Evolutionary conservation across 768 basidiomycete genomes (phyloP), one percentile per base, ranked within the genome.

Genomic region (Boletus fagicola): DNA sequence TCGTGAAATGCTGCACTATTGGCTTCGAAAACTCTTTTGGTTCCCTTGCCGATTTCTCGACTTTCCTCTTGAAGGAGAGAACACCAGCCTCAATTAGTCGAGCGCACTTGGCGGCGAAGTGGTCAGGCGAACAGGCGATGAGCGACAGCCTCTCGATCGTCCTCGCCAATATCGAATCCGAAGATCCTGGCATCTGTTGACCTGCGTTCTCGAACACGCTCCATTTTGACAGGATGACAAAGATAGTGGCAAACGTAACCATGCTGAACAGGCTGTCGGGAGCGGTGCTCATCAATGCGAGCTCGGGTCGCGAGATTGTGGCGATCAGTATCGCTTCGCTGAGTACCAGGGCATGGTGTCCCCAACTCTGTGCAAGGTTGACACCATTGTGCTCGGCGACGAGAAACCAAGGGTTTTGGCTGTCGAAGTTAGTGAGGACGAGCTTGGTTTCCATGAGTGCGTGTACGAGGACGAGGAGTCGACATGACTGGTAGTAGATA

Each of bases 181-280:
- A 75, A n/a, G 73, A 72, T 7, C 75, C 76, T 0, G 72, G 68
- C 36, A 79, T 63, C 16, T 72, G 72, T 39, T 69, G 65, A 10
- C 70, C 68, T 0, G 62, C 59, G 26, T 72, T 65, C 55, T 80
- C 74, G 26, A 71, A 57, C 26, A 77, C 66, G 46, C 66, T 72
- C 64, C 78, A 78, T 62, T 80, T 81, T 42, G 73, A 71, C 12
- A 76, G 66, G 49, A 80, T 72, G 49, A 81, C 57, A 48, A 72
- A 78, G 2, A 77, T 70, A 6, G 79, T 75, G 42, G 79, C 76
- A 51, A 80, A 77, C 0, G 73, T 67, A 45, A 80, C 68, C 72
- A 80, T 73, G 31, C 66, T 66, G 56, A 75, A 80, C 28, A 79
- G 50, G 40, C 64, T 66, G 63, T 80, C 79, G 3, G 78, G 78